Base-by-base conservation (phyloP, 2,329 filamentous ascomycete species). In the Nothopassalora personata region DNA sequence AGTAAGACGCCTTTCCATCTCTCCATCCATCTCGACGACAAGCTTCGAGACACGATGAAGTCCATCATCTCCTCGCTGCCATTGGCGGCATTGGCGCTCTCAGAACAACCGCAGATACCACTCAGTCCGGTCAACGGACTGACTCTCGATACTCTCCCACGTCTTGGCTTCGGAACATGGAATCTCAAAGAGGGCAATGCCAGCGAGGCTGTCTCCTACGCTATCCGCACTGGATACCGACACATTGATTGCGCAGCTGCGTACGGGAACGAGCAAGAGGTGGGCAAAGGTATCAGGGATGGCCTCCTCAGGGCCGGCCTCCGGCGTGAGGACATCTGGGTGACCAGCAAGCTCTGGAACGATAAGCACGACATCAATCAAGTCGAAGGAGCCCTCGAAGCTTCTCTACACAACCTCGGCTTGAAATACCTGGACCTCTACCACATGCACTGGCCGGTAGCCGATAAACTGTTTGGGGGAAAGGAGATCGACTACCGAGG, bases 221-320 rank as follows among this genome's bases (percentile, higher is more conserved):
- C 74, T 4, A 72, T 81, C 31, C 74, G 79, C 48, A 67, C 74
- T 47, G 81, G 81, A n/a, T 83, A 83, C 68, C 75, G 78, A 15
- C 36, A 82, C 68, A 79, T 83, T 61, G 81, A 83, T 67, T 74
- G 74, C 27, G 79, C 79, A 0, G 73, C 73, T 15, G 70, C 70
- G 11, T 80, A 80, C 56, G 65, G 68, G 5, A 80, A 79, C 60
- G 76, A 80, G 66, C 67, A 71, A 46, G 71, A 75, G 55, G 76
- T 79, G 1, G 77, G 77, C 9, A 66, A 69, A 47, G 77, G 76
- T 15, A 77, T 79, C 34, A 61, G 66, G 7, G 69, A 72, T 31
- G 74, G 73, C 4, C 51, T 76, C 39, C 53, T 66, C 46, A 70
- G 68, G 58, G 65, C 70, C 4, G 67, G 69, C 2, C 49, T 76